phyloP scores from a whole-genome alignment of 345 rosid species.

The Citrus mangshanensis region DNA sequence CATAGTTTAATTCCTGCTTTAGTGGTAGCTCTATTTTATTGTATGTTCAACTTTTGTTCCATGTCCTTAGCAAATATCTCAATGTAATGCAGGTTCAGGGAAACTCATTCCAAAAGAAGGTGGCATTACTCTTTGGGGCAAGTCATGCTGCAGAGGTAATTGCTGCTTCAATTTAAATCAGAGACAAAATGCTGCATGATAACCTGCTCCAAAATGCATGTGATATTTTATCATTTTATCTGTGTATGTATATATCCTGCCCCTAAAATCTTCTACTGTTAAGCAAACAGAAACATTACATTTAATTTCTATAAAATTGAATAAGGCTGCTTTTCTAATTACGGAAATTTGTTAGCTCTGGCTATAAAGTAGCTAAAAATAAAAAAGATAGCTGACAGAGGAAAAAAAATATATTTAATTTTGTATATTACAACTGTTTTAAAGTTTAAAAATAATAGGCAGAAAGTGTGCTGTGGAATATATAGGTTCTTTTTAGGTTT shows the following conservation, averaged over 20 bases:
- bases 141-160: conserved; percentile 76
- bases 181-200: background rate
- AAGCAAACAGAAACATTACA: background rate
- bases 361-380: background rate
- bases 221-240: background rate
- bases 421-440: background rate
- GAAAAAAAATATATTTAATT: background rate
- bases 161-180: conserved; percentile 11
- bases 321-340: background rate
- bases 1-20: conserved; percentile 10
- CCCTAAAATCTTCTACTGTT: background rate
- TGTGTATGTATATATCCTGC: background rate
- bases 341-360: background rate
- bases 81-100: conserved; percentile 66
- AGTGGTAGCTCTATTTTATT: background rate
- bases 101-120: conserved; percentile 96
- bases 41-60: background rate
- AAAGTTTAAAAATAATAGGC: background rate
- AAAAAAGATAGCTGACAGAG: background rate
- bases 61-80: conserved; percentile 7
- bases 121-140: conserved; percentile 76
- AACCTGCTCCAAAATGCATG: background rate
- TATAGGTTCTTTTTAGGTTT: background rate
- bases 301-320: background rate
- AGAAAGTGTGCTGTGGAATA: background rate